Base-by-base conservation (phyloP, 1,284 basidiomycete species). In the Austropuccinia psidii region DNA sequence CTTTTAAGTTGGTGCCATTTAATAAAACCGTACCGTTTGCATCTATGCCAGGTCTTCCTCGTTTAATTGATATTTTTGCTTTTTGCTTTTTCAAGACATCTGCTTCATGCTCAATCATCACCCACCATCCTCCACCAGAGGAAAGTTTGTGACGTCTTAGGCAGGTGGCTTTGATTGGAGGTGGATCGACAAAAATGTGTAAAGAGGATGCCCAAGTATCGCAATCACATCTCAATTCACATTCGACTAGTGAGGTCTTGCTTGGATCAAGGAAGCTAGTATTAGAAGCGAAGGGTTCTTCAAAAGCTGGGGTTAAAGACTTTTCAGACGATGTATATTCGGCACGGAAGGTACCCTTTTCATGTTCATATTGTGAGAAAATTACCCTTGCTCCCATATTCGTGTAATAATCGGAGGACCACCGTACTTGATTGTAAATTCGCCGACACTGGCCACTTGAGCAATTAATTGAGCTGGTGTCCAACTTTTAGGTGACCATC, bases 401-500 rank as follows among this genome's bases (percentile, higher is more conserved):
- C 94, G 85, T 0, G 93, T 96, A 4, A 91, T 84, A 7, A 93
- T 85, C 0, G 95, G 96, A 2, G 95, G 94, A 0, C 91, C 93
- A 17, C 96, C 96, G 76, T 87, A 89, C 80, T 93, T 94, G 83
- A 99, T 94, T 1, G 91, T 90, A 79, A 91, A 95, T 76, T 96
- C 93, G 47, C 94, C 93, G 2, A 94, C 88, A 7, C 92, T 92
- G 0, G 93, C 90, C 0, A 97, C 83, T 1, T 88, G 77, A 58
- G 77, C 55, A 19, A 78, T 76, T 91, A 98, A 95, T 78, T 91
- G 88, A 43, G 89, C 88, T 0, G 93, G 93, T 45, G 94, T 93
- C 19, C 90, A 90, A 0, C 90, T 88, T 82, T 98, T 98, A 82
- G 92, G 93, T 6, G 92, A 89, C 95, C 95, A 97, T 60, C 94